These are phyloP conservation scores for Tirmania nivea DNA, from an alignment of 495 filamentous ascomycete genomes.

Conservation along the genomic window DNA sequence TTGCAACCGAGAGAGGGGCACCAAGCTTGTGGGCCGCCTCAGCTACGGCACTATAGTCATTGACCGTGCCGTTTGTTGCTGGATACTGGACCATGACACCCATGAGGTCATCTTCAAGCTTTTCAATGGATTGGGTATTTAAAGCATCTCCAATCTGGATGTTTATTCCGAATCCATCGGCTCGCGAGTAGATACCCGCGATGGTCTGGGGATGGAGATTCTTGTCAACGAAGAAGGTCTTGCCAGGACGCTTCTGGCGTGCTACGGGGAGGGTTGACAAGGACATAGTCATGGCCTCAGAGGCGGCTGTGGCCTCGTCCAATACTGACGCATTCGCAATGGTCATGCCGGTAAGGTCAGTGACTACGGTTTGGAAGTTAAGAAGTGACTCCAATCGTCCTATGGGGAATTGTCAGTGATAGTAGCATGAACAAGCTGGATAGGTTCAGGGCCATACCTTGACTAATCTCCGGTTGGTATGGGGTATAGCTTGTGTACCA, in stretches of 20 bases:
- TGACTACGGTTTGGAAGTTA: constrained; percentile 91
- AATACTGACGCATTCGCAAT: constrained; percentile 88
- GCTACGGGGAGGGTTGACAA: constrained; percentile 49
- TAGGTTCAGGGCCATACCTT: constrained; percentile 26
- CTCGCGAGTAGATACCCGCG: constrained; percentile 64
- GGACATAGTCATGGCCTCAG: constrained; percentile 94
- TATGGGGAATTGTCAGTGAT: constrained; percentile 2
- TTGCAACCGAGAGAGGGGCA: constrained; percentile 70
- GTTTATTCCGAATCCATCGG: constrained; percentile 82
- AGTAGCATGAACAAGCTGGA: neutral
- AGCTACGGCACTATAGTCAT: constrained; percentile 50
- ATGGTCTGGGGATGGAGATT: constrained; percentile 78
- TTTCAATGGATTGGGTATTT: constrained; percentile 31
- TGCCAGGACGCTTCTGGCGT: constrained; percentile 51
- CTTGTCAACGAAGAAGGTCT: constrained; percentile 65
- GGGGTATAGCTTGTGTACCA: constrained; percentile 99
- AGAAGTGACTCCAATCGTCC: constrained; percentile 72
- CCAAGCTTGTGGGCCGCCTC: constrained; percentile 60
- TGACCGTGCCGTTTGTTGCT: constrained; percentile 64
- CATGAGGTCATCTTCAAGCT: constrained; percentile 62
- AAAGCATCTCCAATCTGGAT: constrained; percentile 52
- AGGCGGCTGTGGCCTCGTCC: constrained; percentile 84
- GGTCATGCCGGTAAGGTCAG: constrained; percentile 69
- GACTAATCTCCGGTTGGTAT: constrained; percentile 96
- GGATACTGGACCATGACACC: constrained; percentile 92